These are phyloP conservation scores for Rozella allomycis DNA, from an alignment of 371 early-diverging fungal species.

Conservation along the genomic window DNA sequence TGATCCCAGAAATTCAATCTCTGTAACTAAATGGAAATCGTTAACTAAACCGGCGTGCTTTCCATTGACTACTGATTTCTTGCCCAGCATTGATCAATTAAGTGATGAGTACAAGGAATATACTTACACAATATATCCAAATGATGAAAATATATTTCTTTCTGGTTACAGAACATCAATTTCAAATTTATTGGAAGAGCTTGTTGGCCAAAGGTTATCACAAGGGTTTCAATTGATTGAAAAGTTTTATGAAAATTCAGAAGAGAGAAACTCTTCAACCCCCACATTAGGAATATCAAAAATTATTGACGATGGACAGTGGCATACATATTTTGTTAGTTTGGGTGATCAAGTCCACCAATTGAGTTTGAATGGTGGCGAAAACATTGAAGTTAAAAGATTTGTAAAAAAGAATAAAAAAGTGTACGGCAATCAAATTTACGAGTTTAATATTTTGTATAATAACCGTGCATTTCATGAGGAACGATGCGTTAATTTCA, in stretches of 20 bases:
- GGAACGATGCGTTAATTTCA: slow-evolving; percentile 23
- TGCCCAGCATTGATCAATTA: slow-evolving; percentile 52
- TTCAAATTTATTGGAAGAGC: slow-evolving; percentile 49
- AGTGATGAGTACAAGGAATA: slow-evolving; percentile 46
- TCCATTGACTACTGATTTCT: slow-evolving; percentile 75
- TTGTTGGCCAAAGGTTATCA: slow-evolving; percentile 67
- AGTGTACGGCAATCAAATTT: not conserved
- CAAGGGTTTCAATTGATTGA: slow-evolving; percentile 85
- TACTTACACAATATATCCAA: slow-evolving; percentile 49
- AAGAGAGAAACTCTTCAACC: no score
- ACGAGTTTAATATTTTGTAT: no score
- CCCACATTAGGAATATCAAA: no score
- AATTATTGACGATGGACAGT: slow-evolving; percentile 4
- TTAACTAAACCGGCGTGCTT: slow-evolving; percentile 76
- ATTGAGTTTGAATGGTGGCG: slow-evolving; percentile 42
- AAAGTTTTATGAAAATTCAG: no score
- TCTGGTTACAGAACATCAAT: slow-evolving; percentile 13
- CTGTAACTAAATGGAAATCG: slow-evolving; percentile 42
- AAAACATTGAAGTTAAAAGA: slow-evolving; percentile 65
- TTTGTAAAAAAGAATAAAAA: slow-evolving; percentile 51
- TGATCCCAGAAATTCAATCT: slow-evolving; percentile 10
- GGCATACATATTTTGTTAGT: slow-evolving; percentile 38
- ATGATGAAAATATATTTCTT: slow-evolving; percentile 36
- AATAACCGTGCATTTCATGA: no score
- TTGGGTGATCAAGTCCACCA: slow-evolving; percentile 66